These are phyloP conservation scores for Jasminum sambac DNA, from an alignment of 257 asterid genomes.

Conservation along the genomic window DNA sequence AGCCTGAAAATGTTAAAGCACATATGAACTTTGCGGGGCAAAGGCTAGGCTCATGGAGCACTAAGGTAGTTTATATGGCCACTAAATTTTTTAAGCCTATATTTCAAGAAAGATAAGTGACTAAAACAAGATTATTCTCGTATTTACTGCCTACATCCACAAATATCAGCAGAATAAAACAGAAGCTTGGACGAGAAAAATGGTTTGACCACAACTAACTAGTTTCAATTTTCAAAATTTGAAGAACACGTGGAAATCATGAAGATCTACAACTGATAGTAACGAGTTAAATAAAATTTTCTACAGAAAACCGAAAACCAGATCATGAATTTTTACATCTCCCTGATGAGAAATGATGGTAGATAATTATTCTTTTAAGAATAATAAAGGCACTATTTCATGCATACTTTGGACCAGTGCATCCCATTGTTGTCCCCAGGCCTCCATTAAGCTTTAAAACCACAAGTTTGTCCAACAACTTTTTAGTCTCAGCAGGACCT, in stretches of 20 bases:
- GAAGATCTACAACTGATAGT: neutral
- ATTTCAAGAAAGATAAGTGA: neutral
- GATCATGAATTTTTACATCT: neutral
- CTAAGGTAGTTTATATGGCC: neutral
- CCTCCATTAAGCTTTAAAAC: conserved; percentile 99
- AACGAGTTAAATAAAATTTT: neutral
- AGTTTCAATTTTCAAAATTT: neutral
- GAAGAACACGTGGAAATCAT: neutral
- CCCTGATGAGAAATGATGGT: neutral
- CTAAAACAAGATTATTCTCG: neutral
- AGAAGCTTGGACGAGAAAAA: neutral
- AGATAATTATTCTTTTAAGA: neutral
- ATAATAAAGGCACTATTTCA: neutral
- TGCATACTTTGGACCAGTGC: conserved; percentile 97
- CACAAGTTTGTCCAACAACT: conserved; percentile 87
- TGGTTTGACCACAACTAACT: neutral
- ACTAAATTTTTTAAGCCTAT: neutral
- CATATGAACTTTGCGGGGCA: neutral
- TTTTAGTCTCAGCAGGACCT: conserved; percentile 71
- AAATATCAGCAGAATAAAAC: neutral
- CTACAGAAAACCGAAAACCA: neutral
- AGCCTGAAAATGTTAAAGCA: neutral
- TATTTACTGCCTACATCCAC: neutral
- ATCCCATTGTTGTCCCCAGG: conserved; percentile 99
- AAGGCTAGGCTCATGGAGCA: neutral